These are phyloP conservation scores for Mortierella claussenii DNA, from an alignment of 192 early-diverging fungal genomes.

Conservation along the genomic window DNA sequence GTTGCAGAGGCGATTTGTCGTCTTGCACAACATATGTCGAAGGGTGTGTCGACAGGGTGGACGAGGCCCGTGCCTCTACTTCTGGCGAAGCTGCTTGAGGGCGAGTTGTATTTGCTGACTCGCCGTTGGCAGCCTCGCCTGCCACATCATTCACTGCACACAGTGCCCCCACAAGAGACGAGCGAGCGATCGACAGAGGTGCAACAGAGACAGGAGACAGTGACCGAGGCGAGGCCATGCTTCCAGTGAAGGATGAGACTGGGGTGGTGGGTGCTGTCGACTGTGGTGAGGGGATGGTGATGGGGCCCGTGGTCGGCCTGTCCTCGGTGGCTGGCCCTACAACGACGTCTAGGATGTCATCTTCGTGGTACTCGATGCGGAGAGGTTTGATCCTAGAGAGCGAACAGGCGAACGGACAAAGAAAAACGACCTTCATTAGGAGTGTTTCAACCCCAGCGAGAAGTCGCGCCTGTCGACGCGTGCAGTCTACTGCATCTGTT, in stretches of 20 bases:
- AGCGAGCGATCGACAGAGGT: slow-evolving; percentile 8
- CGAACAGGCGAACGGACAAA: background rate
- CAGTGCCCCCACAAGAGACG: background rate
- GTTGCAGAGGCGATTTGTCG: background rate
- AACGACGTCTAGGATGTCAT: slow-evolving; percentile 12
- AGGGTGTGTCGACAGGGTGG: background rate
- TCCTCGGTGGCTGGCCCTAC: background rate
- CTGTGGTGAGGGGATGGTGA: slow-evolving; percentile 2
- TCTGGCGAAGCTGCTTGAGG: background rate
- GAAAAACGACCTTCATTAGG: background rate
- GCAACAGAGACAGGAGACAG: slow-evolving; percentile 4
- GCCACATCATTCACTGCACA: background rate
- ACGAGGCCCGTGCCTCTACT: background rate
- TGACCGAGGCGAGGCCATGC: background rate
- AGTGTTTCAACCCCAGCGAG: too few species aligned
- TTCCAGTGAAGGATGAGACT: background rate
- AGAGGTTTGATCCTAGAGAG: slow-evolving; percentile 8
- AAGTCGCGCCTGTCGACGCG: too few species aligned
- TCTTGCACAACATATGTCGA: background rate
- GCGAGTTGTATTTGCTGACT: background rate
- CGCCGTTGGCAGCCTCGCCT: background rate
- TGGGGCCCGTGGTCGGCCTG: background rate
- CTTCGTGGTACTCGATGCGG: slow-evolving; percentile 16
- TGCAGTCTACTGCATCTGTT: too few species aligned
- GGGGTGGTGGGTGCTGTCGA: slow-evolving; percentile 13